Conservation (phyloP, 2,329 filamentous ascomycete genomes). For the Talaromyces sp. region DNA sequence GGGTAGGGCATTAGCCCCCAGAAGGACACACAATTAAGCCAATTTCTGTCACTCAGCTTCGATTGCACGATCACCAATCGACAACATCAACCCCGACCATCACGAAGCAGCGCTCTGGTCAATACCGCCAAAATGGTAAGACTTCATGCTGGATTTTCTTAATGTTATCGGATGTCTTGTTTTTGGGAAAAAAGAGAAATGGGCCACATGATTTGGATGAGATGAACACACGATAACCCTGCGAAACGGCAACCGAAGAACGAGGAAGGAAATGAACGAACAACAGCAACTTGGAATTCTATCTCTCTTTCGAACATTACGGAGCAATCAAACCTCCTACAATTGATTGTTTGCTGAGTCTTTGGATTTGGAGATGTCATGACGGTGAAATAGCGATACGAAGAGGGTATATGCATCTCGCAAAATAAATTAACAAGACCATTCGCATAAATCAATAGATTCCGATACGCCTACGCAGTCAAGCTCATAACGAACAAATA, state of each 20-base stretch:
- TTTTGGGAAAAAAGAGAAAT: background rate
- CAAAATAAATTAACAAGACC: background rate
- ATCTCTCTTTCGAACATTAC: background rate
- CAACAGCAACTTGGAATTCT: too few relatives aligned
- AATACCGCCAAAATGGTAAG: conserved; percentile 50
- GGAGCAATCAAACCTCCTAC: background rate
- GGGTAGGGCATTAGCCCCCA: conserved; percentile 45
- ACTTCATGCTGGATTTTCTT: conserved; percentile 18
- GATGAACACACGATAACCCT: background rate
- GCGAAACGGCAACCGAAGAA: background rate
- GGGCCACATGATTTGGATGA: conserved; percentile 3
- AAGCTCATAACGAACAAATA: background rate
- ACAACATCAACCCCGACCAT: conserved; percentile 38
- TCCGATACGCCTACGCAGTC: too few relatives aligned
- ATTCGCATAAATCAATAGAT: background rate
- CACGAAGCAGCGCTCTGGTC: conserved; percentile 40
- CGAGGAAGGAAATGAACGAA: background rate
- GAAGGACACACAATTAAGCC: conserved; percentile 19
- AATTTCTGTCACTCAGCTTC: background rate
- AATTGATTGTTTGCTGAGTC: background rate
- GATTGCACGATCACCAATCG: conserved; percentile 4
- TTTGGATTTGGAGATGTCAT: background rate
- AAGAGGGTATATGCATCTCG: background rate
- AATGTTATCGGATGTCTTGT: conserved; percentile 15
- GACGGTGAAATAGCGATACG: background rate